Conservation (phyloP, 139 green algal genomes). For the Marvania coccoides region DNA sequence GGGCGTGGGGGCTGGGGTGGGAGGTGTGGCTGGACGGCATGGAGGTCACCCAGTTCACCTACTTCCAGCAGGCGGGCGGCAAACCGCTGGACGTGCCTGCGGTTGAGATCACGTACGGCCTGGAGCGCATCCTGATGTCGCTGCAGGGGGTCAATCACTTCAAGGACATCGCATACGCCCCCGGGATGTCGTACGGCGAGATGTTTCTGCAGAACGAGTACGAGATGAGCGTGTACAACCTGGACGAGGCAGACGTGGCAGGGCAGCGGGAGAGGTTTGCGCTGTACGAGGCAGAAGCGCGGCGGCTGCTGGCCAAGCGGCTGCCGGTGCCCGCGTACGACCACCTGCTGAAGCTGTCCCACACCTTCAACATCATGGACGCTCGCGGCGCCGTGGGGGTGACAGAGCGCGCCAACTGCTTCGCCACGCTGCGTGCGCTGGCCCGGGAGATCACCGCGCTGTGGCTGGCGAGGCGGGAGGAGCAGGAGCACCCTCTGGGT, state of each 20-base stretch:
- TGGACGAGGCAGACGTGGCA: constrained; percentile 82
- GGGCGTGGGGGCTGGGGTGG: constrained; percentile 96
- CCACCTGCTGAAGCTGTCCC: constrained; percentile 93
- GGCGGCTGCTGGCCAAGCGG: constrained; percentile 72
- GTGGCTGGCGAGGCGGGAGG: constrained; percentile 82
- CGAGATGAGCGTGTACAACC: constrained; percentile 83
- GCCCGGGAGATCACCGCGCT: constrained; percentile 60
- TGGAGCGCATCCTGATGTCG: constrained; percentile 97
- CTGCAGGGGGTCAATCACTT: constrained; percentile 95
- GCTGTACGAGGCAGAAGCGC: constrained; percentile 71
- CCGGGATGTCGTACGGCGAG: constrained; percentile 88
- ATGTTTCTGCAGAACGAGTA: constrained; percentile 97
- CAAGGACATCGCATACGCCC: constrained; percentile 84
- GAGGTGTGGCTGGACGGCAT: constrained; percentile 98
- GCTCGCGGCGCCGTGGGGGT: constrained; percentile 87
- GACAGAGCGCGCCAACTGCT: constrained; percentile 90
- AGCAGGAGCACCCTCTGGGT: constrained; percentile 86
- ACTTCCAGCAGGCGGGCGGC: constrained; percentile 91
- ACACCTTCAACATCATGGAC: constrained; percentile 98
- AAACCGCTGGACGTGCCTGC: constrained; percentile 63
- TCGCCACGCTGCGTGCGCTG: constrained; percentile 81
- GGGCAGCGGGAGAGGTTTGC: constrained; percentile 71
- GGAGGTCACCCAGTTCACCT: constrained; percentile 99
- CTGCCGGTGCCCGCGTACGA: constrained; percentile 95
- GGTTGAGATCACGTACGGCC: constrained; percentile 98